Percentiles rank a stretch among this genome's conserved stretches.
Evolutionary conservation across 441 rosid species (phyloP).

Genomic region (Omphalea diandra): DNA sequence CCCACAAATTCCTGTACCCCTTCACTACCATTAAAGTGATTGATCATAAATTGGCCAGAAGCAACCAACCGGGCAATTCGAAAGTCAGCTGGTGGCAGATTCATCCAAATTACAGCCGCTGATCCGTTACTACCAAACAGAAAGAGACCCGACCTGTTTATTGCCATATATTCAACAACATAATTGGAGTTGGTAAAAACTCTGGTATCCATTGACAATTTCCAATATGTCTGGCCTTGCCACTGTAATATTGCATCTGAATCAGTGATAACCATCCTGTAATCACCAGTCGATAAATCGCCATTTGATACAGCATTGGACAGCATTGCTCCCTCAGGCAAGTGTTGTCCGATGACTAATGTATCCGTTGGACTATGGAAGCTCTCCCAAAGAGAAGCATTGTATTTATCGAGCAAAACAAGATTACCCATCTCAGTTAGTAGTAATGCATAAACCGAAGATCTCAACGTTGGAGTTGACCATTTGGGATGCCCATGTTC

Average conservation of each 20-base stretch:
- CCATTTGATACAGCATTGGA: constrained; percentile 43
- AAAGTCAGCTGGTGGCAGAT: constrained; percentile 45
- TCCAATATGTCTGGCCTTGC: constrained; percentile 67
- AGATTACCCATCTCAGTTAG: constrained; percentile 78
- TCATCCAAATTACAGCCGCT: constrained; percentile 38
- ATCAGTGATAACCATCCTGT: constrained; percentile 43
- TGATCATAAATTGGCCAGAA: constrained; percentile 54
- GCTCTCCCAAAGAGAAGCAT: constrained; percentile 77
- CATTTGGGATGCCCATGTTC: constrained; percentile 42
- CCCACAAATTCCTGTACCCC: constrained; percentile 48
- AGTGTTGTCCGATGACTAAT: constrained; percentile 61
- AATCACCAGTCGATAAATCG: constrained; percentile 60
- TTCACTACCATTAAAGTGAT: constrained; percentile 40
- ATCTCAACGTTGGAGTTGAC: constrained; percentile 61
- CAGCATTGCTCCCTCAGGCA: constrained; percentile 38
- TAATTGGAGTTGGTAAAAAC: constrained; percentile 44
- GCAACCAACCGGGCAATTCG: constrained; percentile 51
- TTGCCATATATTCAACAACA: constrained; percentile 49
- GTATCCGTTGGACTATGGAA: constrained; percentile 72
- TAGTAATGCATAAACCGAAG: constrained; percentile 45
- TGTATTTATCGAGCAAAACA: constrained; percentile 53
- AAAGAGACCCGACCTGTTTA: constrained; percentile 57
- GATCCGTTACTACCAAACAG: constrained; percentile 65
- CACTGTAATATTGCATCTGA: constrained; percentile 58
- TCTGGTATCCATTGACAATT: constrained; percentile 55